Percentiles rank a stretch among this genome's conserved stretches.
Conservation (phyloP, 2,329 filamentous ascomycete genomes). For the Paracamarosporium sp. region DNA sequence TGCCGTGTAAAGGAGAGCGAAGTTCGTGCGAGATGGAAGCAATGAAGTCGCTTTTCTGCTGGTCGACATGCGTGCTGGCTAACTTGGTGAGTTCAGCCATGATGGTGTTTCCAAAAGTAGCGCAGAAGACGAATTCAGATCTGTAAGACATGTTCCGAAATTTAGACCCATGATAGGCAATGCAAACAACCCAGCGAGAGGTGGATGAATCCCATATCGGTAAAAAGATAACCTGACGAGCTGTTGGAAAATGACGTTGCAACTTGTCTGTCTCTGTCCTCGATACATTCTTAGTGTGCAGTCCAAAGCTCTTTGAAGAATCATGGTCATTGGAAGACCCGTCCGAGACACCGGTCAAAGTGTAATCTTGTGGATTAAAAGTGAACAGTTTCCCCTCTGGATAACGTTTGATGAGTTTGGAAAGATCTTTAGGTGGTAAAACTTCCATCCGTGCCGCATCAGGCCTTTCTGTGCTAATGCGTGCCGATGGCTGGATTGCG, state of each 20-base stretch:
- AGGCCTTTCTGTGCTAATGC: too few relatives aligned
- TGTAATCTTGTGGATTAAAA: background rate
- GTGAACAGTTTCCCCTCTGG: background rate
- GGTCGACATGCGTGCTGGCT: conserved; percentile 36
- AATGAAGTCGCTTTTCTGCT: conserved; percentile 49
- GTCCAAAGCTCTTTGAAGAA: background rate
- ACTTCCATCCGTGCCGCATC: background rate
- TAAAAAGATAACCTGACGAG: conserved; percentile 48
- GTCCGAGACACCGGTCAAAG: background rate
- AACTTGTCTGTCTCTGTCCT: background rate
- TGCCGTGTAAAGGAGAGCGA: conserved; percentile 65
- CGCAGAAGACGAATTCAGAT: background rate
- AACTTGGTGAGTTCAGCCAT: background rate
- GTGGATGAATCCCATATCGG: conserved; percentile 43
- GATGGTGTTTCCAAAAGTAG: background rate
- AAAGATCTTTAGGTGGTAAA: background rate
- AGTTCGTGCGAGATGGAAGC: conserved; percentile 54
- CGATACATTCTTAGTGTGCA: background rate
- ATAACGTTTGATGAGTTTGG: background rate
- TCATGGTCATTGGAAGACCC: background rate
- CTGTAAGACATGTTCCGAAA: background rate
- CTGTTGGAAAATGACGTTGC: conserved; percentile 52
- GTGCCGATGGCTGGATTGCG: background rate
- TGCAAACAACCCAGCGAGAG: conserved; percentile 33
- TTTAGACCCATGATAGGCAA: background rate